Conservation (phyloP, 768 basidiomycete species). For the Cubamyces lactineus region DNA sequence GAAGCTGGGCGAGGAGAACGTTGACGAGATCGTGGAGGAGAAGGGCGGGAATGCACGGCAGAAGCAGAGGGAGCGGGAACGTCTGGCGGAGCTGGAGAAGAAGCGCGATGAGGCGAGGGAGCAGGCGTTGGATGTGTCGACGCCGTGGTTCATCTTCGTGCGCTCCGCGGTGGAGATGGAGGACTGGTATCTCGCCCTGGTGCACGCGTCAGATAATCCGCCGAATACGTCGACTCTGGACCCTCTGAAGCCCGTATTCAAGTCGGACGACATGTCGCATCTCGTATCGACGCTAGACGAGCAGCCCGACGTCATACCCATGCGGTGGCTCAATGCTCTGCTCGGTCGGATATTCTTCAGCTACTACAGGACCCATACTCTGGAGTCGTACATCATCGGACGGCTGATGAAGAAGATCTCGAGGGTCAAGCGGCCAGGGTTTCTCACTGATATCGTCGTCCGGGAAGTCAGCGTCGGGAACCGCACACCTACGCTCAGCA, state of each 20-base stretch:
- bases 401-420: constrained; percentile 92
- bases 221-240: constrained; percentile 61
- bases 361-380: constrained; percentile 78
- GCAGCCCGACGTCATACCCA: constrained; percentile 94
- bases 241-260: constrained; percentile 69
- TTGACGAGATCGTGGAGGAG: constrained; percentile 41
- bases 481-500: constrained; percentile 83
- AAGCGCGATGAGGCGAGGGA: constrained; percentile 45
- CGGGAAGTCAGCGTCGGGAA: constrained; percentile 89
- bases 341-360: constrained; percentile 92
- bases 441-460: constrained; percentile 84
- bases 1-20: constrained; percentile 38
- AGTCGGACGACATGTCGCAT: constrained; percentile 75
- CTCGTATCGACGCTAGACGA: constrained; percentile 87
- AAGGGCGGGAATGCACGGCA: constrained; percentile 48
- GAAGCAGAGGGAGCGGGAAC: constrained; percentile 45
- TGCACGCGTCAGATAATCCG: constrained; percentile 72
- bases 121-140: constrained; percentile 52
- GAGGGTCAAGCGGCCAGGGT: constrained; percentile 87
- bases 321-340: constrained; percentile 96
- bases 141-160: constrained; percentile 94
- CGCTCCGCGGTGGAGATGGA: constrained; percentile 92
- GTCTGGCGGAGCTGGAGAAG: constrained; percentile 37
- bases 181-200: constrained; percentile 89
- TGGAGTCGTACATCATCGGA: constrained; percentile 85